Percentiles rank a stretch among this genome's conserved stretches.
Evolutionary conservation across 306 rosid genomes (phyloP).

Genomic region (Fragaria vesca): DNA sequence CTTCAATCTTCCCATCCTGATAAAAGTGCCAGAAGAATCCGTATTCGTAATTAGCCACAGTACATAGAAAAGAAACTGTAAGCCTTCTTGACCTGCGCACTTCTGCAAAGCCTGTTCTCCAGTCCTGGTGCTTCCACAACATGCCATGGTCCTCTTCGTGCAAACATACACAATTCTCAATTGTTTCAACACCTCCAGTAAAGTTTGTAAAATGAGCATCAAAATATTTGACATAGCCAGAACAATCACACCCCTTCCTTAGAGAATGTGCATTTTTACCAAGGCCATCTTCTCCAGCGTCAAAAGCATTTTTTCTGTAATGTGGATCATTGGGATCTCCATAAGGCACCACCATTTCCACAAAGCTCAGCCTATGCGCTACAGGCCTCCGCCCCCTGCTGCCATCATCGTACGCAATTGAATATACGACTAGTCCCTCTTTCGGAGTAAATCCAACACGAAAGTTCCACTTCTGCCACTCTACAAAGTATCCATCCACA

Average conservation of each 20-base stretch:
- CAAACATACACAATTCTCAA: conserved; percentile 74
- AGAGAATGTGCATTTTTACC: conserved; percentile 94
- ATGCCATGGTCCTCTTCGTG: conserved; percentile 93
- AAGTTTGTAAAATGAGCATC: conserved; percentile 84
- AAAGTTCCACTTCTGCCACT: conserved; percentile 99
- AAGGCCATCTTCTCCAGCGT: conserved; percentile 93
- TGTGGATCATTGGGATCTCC: conserved; percentile 96
- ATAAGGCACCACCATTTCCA: conserved; percentile 94
- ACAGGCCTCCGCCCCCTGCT: conserved; percentile 83
- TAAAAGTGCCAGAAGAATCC: conserved; percentile 89
- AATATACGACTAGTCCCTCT: conserved; percentile 84
- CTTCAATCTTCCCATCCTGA: conserved; percentile 94
- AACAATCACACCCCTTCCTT: conserved; percentile 88
- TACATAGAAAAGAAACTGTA: conserved; percentile 71
- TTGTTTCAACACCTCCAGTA: conserved; percentile 81
- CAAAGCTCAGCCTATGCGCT: conserved; percentile 86
- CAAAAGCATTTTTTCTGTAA: conserved; percentile 91
- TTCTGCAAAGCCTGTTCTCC: conserved; percentile 91
- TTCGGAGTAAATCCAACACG: conserved; percentile 87
- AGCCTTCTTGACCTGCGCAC: conserved; percentile 84
- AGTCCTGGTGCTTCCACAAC: conserved; percentile 90
- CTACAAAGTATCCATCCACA: conserved; percentile 70
- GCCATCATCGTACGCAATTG: conserved; percentile 89
- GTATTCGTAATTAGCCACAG: conserved; percentile 89
- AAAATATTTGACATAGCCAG: conserved; percentile 86